Evolutionary conservation across 2,329 filamentous ascomycete genomes (phyloP), one percentile per base, ranked within the genome.

Genomic region (Metarhizium sp.): DNA sequence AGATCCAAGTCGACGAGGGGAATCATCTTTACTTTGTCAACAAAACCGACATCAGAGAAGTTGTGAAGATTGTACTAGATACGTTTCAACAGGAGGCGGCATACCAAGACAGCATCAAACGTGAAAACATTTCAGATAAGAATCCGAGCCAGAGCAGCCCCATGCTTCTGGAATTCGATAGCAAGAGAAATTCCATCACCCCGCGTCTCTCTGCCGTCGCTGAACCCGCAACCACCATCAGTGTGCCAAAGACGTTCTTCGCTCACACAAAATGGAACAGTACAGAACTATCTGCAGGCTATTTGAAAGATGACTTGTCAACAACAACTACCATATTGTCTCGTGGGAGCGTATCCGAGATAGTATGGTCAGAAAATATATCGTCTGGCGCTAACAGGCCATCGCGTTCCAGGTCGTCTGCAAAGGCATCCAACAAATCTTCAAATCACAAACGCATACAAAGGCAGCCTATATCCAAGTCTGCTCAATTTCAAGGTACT

Each of bases 141-240:
- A 38, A 10, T 18, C 16, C 32, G 3, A 30, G 46, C 4, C 32
- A 42, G n/a, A 20, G 36, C 16, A 47, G 34, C 6, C 18, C 53
- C 4, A 36, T 25, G 5, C 54, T 63, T 5, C 60, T 60, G 36
- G 62, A 56, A 7, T 53, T 66, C 3, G 59, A 66, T 7, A 61
- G 59, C 18, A 53, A 38, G 10, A 55, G 48, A 14, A 62, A 62
- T 11, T 55, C 61, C 0, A 69, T 71, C 36, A 56, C 62, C 14
- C 60, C 63, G 5, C 62, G 61, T 8, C 58, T 59, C 18, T 59
- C 61, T 5, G 60, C 58, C 6, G 49, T 55, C 10, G 63, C 63
- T 16, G 67, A 69, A 46, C 66, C 69, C 48, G 66, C 66, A 4
- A 71, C 66, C 1, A 73, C 69, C 0, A 64, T 72, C 46, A 71